Evolutionary conservation across 192 early-diverging fungal genomes (phyloP), one percentile per base, ranked within the genome.

Genomic region (Coemansia asiatica): DNA sequence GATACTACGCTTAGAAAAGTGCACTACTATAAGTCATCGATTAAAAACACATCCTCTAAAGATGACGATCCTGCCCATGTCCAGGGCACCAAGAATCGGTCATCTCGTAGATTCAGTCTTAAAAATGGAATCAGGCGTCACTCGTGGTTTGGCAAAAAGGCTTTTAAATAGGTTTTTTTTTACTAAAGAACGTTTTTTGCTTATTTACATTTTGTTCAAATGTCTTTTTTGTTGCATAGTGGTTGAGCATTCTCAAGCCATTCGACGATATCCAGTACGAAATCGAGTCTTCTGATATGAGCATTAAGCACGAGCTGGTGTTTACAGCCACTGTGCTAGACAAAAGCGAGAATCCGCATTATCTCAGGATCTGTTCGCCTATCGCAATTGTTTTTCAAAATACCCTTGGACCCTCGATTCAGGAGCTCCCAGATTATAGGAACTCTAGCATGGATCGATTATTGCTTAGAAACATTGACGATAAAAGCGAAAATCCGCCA

Each of bases 251-350:
- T 28, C 77, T 72, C 12, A 61, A 40, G 55, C 62, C 72, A 26
- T 65, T 71, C 10, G 19, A 59, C 36, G 61, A 61, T 13, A 38
- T 74, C 19, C 77, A 80, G 60, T 71, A 74, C 48, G 65, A 73
- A 33, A 71, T 68, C 72, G 50, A 80, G 28, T 70, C 72, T 0
- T 28, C 68, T 1, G 53, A 47, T 2, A 9, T 80, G 6, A 44
- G 59, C 58, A 51, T 80, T 25, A 55, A 54, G n/a, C 77, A 80
- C 33, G 77, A 80, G 27, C 62, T 80, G n/a, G 69, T 70, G 28
- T 56, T 80, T 48, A 61, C 55, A 2, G 77, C 72, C 22, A 80
- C 77, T 6, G 60, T 80, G 18, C 19, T 75, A 1, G 77, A 75
- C 58, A 51, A 67, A 33, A 22, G 54, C 9, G 55, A 66, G 15